Conservation (phyloP, 768 basidiomycete genomes). For the Hydnomerulius pinastri region DNA sequence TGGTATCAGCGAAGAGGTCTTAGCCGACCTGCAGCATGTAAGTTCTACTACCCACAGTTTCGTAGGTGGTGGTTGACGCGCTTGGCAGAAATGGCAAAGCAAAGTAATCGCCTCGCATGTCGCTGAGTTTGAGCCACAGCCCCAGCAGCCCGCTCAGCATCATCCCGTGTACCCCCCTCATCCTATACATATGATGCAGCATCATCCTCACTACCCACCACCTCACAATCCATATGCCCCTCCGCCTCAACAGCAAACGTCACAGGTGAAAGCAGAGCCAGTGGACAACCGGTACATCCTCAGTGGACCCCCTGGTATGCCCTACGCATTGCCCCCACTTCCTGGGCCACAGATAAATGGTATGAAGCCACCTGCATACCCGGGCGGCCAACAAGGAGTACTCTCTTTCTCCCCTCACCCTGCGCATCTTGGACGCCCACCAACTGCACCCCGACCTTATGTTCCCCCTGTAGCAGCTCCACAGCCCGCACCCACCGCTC, state of each 20-base stretch:
- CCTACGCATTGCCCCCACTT: slow-evolving; percentile 60
- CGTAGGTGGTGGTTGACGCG: slow-evolving; percentile 2
- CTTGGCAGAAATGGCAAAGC: slow-evolving; percentile 90
- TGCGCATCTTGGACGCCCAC: slow-evolving; percentile 27
- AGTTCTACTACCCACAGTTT: slow-evolving; percentile 37
- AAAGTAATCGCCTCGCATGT: slow-evolving; percentile 94
- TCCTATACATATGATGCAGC: slow-evolving; percentile 59
- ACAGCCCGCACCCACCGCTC: slow-evolving; percentile 19
- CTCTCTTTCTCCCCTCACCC: slow-evolving; percentile 51
- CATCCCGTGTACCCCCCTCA: slow-evolving; percentile 61
- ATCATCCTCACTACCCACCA: slow-evolving; percentile 55
- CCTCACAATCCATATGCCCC: slow-evolving; percentile 54
- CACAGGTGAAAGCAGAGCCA: slow-evolving; percentile 74
- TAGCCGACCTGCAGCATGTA: slow-evolving; percentile 87
- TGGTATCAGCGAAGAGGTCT: slow-evolving; percentile 88
- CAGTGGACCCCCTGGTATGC: slow-evolving; percentile 39
- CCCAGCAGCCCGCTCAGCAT: slow-evolving; percentile 47
- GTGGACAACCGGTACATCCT: slow-evolving; percentile 70
- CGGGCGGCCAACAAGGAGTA: slow-evolving; percentile 60
- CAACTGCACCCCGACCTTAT: slow-evolving; percentile 24
- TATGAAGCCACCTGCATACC: slow-evolving; percentile 50
- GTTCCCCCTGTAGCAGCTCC: slow-evolving; percentile 20
- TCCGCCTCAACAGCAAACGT: slow-evolving; percentile 34
- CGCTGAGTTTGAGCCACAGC: slow-evolving; percentile 81
- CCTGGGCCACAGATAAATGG: slow-evolving; percentile 67